phyloP scores from a whole-genome alignment of 306 rosid genomes.

The Luffa acutangula region DNA sequence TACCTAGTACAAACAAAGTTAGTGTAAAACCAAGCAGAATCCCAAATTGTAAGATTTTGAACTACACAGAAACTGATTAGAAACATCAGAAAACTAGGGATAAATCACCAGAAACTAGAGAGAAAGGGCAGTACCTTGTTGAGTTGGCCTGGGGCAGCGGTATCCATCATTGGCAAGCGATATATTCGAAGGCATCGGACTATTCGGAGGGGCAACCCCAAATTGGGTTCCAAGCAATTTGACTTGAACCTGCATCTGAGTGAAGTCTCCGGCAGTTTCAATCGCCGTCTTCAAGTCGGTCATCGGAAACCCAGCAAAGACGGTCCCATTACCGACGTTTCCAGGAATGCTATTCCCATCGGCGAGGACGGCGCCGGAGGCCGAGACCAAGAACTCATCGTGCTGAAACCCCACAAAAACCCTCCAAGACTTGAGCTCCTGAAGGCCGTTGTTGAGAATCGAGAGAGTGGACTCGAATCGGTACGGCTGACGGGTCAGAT shows the following conservation, averaged over 20 bases:
- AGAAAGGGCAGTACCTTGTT: conserved; percentile 32
- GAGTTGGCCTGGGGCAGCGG: conserved; percentile 28
- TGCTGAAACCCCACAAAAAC: conserved; percentile 75
- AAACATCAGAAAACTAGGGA: background rate
- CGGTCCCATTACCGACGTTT: conserved; percentile 60
- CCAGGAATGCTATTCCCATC: conserved; percentile 56
- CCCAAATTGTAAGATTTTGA: background rate
- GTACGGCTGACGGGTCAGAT: conserved; percentile 35
- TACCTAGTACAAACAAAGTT: conserved; percentile 27
- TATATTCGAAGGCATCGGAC: conserved; percentile 62
- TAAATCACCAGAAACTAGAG: background rate
- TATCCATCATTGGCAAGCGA: conserved; percentile 72
- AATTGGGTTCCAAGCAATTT: conserved; percentile 58
- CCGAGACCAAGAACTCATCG: conserved; percentile 58
- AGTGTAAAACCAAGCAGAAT: background rate
- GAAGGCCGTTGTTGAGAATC: conserved; percentile 67
- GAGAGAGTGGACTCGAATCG: conserved; percentile 67
- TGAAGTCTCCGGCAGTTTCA: conserved; percentile 79
- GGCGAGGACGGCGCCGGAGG: conserved; percentile 47
- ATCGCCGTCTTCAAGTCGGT: conserved; percentile 85
- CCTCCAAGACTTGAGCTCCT: conserved; percentile 72
- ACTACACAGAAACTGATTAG: background rate
- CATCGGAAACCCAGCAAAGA: conserved; percentile 65
- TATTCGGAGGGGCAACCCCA: conserved; percentile 58
- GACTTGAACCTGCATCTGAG: conserved; percentile 73